phyloP scores from a whole-genome alignment of 2,329 filamentous ascomycete genomes.

The Ambrosiella beaveri region DNA sequence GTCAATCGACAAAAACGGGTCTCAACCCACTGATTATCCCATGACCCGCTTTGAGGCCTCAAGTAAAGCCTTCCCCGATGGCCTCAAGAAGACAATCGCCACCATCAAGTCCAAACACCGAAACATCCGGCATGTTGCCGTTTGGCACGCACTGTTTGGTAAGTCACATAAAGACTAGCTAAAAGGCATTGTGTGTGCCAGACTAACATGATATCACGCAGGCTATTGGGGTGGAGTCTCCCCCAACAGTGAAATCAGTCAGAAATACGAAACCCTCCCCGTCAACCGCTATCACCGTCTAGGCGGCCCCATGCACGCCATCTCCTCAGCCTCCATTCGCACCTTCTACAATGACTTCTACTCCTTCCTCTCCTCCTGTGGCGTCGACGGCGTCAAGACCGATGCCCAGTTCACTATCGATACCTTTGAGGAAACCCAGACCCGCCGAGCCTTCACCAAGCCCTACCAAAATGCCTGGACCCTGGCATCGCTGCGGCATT shows the following conservation, averaged over 20 bases:
- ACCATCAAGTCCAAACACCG: constrained; percentile 53
- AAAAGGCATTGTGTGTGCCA: background rate
- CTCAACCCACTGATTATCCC: constrained; percentile 38
- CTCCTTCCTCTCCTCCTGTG: constrained; percentile 52
- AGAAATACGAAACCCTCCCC: constrained; percentile 58
- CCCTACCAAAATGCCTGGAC: constrained; percentile 79
- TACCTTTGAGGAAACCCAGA: constrained; percentile 47
- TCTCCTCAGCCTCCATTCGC: constrained; percentile 56
- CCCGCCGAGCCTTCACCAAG: constrained; percentile 53
- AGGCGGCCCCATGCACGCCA: constrained; percentile 51
- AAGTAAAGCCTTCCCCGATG: constrained; percentile 57
- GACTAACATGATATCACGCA: background rate
- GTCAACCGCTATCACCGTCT: constrained; percentile 29
- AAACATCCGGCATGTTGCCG: constrained; percentile 65
- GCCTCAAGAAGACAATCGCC: constrained; percentile 53
- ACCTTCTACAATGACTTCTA: constrained; percentile 88
- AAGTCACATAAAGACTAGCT: background rate
- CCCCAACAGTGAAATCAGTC: constrained; percentile 53
- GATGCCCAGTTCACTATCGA: constrained; percentile 87
- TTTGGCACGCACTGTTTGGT: constrained; percentile 74
- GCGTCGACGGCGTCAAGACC: constrained; percentile 78
- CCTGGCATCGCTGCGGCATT: constrained; percentile 58
- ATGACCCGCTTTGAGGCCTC: constrained; percentile 84
- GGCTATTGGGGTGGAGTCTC: constrained; percentile 88
- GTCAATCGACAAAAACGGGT: constrained; percentile 39